These are phyloP conservation scores for Scleromitrula shiraiana DNA, from an alignment of 2,329 filamentous ascomycete genomes.

Conservation along the genomic window DNA sequence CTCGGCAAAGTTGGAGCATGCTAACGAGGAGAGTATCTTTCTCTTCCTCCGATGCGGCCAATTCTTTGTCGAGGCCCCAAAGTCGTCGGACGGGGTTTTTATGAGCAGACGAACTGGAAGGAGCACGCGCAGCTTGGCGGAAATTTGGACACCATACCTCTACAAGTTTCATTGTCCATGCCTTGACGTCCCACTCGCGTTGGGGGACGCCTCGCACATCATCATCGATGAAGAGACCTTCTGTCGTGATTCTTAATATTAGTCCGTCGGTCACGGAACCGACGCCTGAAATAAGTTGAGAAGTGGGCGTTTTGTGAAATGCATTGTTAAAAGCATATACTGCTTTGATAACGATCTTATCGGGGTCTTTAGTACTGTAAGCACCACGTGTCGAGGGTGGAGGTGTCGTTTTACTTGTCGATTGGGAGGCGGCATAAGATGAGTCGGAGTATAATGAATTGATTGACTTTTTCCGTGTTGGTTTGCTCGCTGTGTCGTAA, in stretches of 20 bases:
- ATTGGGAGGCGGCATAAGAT: slow-evolving; percentile 78
- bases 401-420: slow-evolving; percentile 75
- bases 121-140: slow-evolving; percentile 35
- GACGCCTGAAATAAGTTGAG: slow-evolving; percentile 77
- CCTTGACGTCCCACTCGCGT: slow-evolving; percentile 97
- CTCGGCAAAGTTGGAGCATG: slow-evolving; percentile 56
- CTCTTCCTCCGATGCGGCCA: slow-evolving; percentile 47
- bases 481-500: slow-evolving; percentile 58
- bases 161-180: slow-evolving; percentile 89
- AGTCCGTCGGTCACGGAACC: slow-evolving; percentile 85
- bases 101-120: slow-evolving; percentile 21
- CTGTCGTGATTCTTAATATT: slow-evolving; percentile 83
- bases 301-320: slow-evolving; percentile 81
- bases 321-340: slow-evolving; percentile 91
- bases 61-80: slow-evolving; percentile 34
- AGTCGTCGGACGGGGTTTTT: slow-evolving; percentile 27
- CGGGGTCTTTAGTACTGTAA: slow-evolving; percentile 81
- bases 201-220: slow-evolving; percentile 87
- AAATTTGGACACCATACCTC: slow-evolving; percentile 77
- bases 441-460: slow-evolving; percentile 73
- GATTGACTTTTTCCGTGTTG: slow-evolving; percentile 49
- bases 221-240: slow-evolving; percentile 95
- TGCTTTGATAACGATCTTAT: slow-evolving; percentile 92
- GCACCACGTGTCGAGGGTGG: slow-evolving; percentile 69
- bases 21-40: slow-evolving; percentile 57